Conservation (phyloP, 225 moss, liverwort and hornwort genomes). For the Sphagnum contortum region DNA sequence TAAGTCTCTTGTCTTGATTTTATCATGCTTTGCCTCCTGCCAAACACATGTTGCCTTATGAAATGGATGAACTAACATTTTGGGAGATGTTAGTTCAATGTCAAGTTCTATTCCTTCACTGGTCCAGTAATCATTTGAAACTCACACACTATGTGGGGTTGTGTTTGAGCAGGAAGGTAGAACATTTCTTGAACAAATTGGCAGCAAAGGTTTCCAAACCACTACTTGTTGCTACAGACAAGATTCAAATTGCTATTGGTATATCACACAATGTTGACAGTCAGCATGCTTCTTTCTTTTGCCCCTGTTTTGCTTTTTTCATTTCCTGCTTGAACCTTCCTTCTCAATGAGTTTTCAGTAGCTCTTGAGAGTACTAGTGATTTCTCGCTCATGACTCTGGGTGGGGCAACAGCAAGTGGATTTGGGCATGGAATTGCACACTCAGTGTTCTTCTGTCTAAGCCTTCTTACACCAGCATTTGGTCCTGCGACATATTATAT, state of each 20-base stretch:
- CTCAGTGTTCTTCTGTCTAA: slow-evolving; percentile 78
- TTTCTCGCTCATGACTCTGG: not conserved
- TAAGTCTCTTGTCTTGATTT: too few species aligned
- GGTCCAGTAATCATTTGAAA: too few species aligned
- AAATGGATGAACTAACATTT: too few species aligned
- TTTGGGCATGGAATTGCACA: slow-evolving; percentile 90
- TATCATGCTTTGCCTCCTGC: too few species aligned
- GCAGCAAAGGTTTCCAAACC: slow-evolving; percentile 76
- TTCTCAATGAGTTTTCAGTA: too few species aligned
- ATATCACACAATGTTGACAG: not conserved
- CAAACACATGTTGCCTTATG: too few species aligned
- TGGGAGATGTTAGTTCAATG: too few species aligned
- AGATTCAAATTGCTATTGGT: slow-evolving; percentile 86
- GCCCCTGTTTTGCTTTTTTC: too few species aligned
- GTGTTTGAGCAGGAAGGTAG: slow-evolving; percentile 50
- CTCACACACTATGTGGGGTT: not conserved
- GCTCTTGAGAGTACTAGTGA: too few species aligned
- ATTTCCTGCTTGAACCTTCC: too few species aligned
- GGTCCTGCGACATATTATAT: slow-evolving; percentile 84
- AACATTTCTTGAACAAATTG: slow-evolving; percentile 56
- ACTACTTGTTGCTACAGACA: slow-evolving; percentile 61
- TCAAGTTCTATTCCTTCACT: too few species aligned
- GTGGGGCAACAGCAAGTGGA: slow-evolving; percentile 65
- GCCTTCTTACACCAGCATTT: slow-evolving; percentile 75
- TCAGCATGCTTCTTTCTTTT: too few species aligned